These are phyloP conservation scores for Fragaria nilgerrensis DNA, from an alignment of 306 rosid species.

Conservation along the genomic window DNA sequence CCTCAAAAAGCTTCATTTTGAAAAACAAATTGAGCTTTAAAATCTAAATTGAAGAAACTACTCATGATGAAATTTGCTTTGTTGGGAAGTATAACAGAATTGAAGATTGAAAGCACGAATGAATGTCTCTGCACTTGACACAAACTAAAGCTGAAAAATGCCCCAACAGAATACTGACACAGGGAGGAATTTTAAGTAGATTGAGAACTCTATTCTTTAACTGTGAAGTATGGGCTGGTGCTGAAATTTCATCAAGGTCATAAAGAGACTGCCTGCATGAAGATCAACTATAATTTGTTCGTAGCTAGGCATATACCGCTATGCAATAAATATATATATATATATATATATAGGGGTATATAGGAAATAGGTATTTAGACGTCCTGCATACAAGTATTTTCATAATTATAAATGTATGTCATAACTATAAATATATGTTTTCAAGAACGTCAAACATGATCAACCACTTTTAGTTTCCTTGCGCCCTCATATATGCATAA, in stretches of 20 bases:
- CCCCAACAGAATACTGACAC: conserved; percentile 4
- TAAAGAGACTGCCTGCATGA: background rate
- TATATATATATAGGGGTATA: too few relatives aligned
- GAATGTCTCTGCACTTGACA: background rate
- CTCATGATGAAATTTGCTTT: background rate
- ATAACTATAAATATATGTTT: too few relatives aligned
- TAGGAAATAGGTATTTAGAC: too few relatives aligned
- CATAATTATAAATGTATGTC: too few relatives aligned
- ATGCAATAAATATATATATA: background rate
- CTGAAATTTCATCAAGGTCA: background rate
- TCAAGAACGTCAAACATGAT: too few relatives aligned
- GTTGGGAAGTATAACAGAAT: background rate
- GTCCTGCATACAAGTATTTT: too few relatives aligned
- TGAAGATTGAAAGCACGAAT: background rate
- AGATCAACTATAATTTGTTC: background rate
- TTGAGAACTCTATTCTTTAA: background rate
- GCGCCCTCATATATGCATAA: too few relatives aligned
- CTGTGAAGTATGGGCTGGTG: conserved; percentile 2
- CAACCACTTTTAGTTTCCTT: too few relatives aligned
- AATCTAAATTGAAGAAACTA: background rate
- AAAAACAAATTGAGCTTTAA: background rate
- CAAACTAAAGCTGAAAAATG: background rate
- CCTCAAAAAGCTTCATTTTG: background rate
- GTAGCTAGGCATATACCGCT: background rate
- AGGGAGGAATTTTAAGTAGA: background rate